Evolutionary conservation across 768 basidiomycete genomes (phyloP), one percentile per base, ranked within the genome.

Genomic region (Amanita thiersii): DNA sequence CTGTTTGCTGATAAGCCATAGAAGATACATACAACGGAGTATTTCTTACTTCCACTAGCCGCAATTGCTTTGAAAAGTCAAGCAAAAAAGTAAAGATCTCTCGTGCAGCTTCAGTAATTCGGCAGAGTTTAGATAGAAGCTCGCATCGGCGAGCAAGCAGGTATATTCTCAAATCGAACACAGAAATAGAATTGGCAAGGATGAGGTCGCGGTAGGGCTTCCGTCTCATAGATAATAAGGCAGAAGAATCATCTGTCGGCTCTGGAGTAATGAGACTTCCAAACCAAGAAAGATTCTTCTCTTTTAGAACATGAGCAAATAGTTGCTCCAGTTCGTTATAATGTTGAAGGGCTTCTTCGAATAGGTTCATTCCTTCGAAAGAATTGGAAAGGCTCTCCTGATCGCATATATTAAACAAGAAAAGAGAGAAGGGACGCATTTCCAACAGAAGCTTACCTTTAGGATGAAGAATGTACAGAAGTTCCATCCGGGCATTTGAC

Each of bases 401-500:
- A 37, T 26, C 49, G 41, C 46, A 52, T 8, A 36, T 24, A 34
- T 43, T 50, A 59, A 18, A 53, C 45, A 48, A 28, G 50, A 3
- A 49, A 39, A 24, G 26, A 51, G 43, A 15, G 36, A 35, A 28
- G 30, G 38, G 37, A 25, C 21, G 20, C 12, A 7, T 12, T 1
- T 15, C 33, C 30, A 20, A 21, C 18, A 19, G 39, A 32, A 28
- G 43, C 40, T 40, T 45, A 90, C 94, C 79, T 98, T 99, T 26
- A 93, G 68, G 38, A 92, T 79, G 61, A 97, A 97, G 66, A 93
- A 98, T 0, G 86, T 92, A 58, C 92, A 93, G 56, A 96, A 99
- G 56, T 96, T 96, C 96, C 96, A 99, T 6, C 96, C 94, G 1
- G 91, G 90, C 78, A 92, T 86, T 52, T 84, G 75, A 42, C 88